Conservation (phyloP, 345 rosid genomes). For the Xanthoceras sorbifolium region DNA sequence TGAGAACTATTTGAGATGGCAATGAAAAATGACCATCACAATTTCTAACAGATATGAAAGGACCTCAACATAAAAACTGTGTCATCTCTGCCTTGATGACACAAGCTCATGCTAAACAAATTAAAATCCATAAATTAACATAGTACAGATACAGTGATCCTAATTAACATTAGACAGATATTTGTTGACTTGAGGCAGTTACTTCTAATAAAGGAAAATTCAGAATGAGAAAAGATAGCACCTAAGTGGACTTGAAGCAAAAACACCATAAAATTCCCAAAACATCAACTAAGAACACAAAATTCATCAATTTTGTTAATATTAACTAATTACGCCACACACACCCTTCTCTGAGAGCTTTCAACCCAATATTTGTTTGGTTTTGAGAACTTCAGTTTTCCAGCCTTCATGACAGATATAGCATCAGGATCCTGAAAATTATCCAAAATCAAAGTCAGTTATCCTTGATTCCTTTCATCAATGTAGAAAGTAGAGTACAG, state of each 20-base stretch:
- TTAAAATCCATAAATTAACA: neutral
- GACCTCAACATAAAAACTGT: neutral
- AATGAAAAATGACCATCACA: neutral
- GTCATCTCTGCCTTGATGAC: neutral
- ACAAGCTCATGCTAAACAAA: neutral
- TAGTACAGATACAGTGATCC: neutral
- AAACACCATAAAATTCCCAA: neutral
- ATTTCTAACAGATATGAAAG: too few relatives aligned
- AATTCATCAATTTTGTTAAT: neutral
- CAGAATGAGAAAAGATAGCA: neutral
- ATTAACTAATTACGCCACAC: conserved; percentile 6
- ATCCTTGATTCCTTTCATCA: neutral
- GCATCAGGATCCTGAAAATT: conserved; percentile 60
- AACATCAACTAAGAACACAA: neutral
- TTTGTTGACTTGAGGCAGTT: neutral
- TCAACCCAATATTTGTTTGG: conserved; percentile 83
- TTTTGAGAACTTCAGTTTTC: conserved; percentile 67
- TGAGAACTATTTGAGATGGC: neutral
- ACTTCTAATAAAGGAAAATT: neutral
- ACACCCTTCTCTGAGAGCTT: conserved; percentile 84
- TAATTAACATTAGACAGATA: neutral
- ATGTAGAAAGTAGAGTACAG: neutral
- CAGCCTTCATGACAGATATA: conserved; percentile 71
- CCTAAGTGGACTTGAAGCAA: neutral
- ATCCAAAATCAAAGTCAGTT: conserved; percentile 19